A percentile compares a stretch with the other conserved stretches of the same genome.
Evolutionary conservation across 352 stramenopile species (phyloP).

Genomic region (Phytophthora foliorum): DNA sequence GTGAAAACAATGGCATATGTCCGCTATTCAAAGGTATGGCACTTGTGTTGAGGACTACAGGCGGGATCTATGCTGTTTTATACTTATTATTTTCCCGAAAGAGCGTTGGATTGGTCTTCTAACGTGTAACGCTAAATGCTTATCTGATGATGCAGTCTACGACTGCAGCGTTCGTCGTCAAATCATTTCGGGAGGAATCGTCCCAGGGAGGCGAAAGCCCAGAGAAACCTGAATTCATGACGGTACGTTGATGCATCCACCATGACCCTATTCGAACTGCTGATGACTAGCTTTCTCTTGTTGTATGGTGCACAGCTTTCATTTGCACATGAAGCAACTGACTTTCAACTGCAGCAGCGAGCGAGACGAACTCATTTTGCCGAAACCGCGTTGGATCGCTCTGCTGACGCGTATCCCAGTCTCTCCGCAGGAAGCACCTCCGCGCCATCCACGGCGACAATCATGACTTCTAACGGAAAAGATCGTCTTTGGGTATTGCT

Average conservation of each 20-base stretch:
- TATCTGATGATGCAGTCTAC: slow-evolving; percentile 36
- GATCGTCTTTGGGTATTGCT: slow-evolving; percentile 75
- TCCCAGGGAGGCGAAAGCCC: slow-evolving; percentile 43
- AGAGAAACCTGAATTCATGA: slow-evolving; percentile 59
- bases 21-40: slow-evolving; percentile 63
- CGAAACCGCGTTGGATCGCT: slow-evolving; percentile 13
- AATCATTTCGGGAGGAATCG: slow-evolving; percentile 61
- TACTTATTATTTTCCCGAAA: too few relatives aligned
- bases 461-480: slow-evolving; percentile 21
- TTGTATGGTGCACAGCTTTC: slow-evolving; percentile 43
- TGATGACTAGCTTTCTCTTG: slow-evolving; percentile 12
- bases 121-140: too few relatives aligned
- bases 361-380: slow-evolving; percentile 9
- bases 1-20: slow-evolving; percentile 92
- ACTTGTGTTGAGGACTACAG: slow-evolving; percentile 7
- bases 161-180: slow-evolving; percentile 61
- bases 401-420: slow-evolving; percentile 6
- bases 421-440: slow-evolving; percentile 9
- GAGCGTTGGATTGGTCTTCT: too few relatives aligned
- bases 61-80: not conserved
- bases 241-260: slow-evolving; percentile 35
- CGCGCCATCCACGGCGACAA: slow-evolving; percentile 5
- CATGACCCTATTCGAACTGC: not conserved
- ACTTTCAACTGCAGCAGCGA: slow-evolving; percentile 21
- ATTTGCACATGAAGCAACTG: slow-evolving; percentile 49